Percentiles rank a stretch among this genome's conserved stretches.
These are phyloP conservation scores for Crithidia fasciculata DNA, from an alignment of 208 protist genomes.

Conservation along the genomic window DNA sequence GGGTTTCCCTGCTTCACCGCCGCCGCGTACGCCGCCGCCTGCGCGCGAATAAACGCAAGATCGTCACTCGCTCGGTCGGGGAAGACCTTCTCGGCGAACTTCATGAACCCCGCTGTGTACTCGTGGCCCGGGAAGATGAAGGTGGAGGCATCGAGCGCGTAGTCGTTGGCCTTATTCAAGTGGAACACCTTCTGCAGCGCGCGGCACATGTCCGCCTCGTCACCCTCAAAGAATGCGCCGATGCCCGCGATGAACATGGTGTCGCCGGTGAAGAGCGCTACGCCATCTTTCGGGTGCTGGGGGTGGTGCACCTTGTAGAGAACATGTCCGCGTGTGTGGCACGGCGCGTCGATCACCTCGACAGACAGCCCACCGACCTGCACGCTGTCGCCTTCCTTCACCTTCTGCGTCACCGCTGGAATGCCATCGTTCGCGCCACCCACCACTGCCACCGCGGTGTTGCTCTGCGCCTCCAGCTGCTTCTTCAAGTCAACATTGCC, in stretches of 20 bases:
- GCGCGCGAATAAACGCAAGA: slow-evolving; percentile 56
- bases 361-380: slow-evolving; percentile 68
- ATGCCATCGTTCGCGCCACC: slow-evolving; percentile 81
- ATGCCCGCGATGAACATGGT: slow-evolving; percentile 94
- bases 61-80: slow-evolving; percentile 27
- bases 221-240: slow-evolving; percentile 94
- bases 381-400: slow-evolving; percentile 69
- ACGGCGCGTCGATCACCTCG: slow-evolving; percentile 81
- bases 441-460: slow-evolving; percentile 48
- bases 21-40: slow-evolving; percentile 51
- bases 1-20: slow-evolving; percentile 51
- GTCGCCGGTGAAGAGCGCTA: slow-evolving; percentile 94
- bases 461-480: slow-evolving; percentile 23
- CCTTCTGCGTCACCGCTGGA: slow-evolving; percentile 62
- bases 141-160: slow-evolving; percentile 52
- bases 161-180: slow-evolving; percentile 41
- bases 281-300: slow-evolving; percentile 39
- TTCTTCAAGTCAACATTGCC: slow-evolving; percentile 78
- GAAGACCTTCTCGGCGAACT: slow-evolving; percentile 54
- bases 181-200: slow-evolving; percentile 73
- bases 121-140: slow-evolving; percentile 90
- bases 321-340: slow-evolving; percentile 91
- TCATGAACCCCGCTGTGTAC: slow-evolving; percentile 87
- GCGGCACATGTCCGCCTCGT: slow-evolving; percentile 72
- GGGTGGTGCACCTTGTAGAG: slow-evolving; percentile 60